phyloP scores from a whole-genome alignment of 495 filamentous ascomycete genomes.

The Lasiosphaeris hirsuta region DNA sequence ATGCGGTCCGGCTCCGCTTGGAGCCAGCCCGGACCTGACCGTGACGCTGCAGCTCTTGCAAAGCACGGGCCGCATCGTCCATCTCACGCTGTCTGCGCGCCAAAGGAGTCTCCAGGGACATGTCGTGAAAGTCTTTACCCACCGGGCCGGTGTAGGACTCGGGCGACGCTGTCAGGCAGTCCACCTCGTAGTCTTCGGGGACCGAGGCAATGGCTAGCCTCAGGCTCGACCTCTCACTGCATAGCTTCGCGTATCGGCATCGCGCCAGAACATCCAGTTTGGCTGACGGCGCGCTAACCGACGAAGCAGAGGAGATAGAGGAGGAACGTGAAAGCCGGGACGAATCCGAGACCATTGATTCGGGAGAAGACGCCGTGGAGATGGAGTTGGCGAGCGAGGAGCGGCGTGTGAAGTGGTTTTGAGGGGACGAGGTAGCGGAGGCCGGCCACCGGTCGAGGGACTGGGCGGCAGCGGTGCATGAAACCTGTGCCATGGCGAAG shows the following conservation, averaged over 20 bases:
- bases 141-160: conserved; percentile 55
- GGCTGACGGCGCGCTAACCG: conserved; percentile 62
- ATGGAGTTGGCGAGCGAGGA: conserved; percentile 74
- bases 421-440: conserved; percentile 51
- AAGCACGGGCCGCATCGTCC: conserved; percentile 62
- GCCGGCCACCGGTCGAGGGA: conserved; percentile 57
- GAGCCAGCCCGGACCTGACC: conserved; percentile 31
- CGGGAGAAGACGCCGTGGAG: conserved; percentile 78
- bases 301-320: conserved; percentile 69
- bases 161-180: conserved; percentile 56
- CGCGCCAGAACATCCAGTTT: conserved; percentile 80
- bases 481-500: conserved; percentile 73
- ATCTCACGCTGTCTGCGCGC: conserved; percentile 42
- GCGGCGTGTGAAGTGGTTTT: conserved; percentile 61
- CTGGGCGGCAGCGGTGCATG: conserved; percentile 58
- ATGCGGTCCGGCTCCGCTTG: conserved; percentile 69
- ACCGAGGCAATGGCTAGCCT: conserved; percentile 49
- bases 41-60: conserved; percentile 59
- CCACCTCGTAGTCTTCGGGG: conserved; percentile 53
- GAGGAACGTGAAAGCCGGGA: conserved; percentile 72
- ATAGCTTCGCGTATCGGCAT: conserved; percentile 68
- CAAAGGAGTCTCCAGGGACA: conserved; percentile 49
- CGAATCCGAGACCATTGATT: conserved; percentile 85
- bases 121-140: conserved; percentile 51
- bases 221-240: conserved; percentile 49